phyloP scores from a whole-genome alignment of 352 stramenopile genomes.

The Phytophthora boehmeriae region DNA sequence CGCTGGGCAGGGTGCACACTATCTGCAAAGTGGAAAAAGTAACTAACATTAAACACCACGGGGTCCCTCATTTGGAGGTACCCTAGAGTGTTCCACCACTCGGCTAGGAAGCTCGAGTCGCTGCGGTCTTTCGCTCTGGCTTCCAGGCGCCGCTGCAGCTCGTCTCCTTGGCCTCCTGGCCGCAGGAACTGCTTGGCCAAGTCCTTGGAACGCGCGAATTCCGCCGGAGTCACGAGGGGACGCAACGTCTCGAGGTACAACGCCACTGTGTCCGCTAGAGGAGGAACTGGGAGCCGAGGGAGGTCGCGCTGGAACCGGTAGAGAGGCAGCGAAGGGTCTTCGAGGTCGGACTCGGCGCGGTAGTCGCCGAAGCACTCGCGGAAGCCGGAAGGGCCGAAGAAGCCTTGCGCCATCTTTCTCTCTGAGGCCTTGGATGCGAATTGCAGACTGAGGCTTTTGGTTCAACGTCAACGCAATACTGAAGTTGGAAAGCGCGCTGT shows the following conservation, averaged over 20 bases:
- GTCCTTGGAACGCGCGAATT: slow-evolving; percentile 77
- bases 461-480: slow-evolving; percentile 32
- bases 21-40: slow-evolving; percentile 89
- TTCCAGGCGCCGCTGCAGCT: slow-evolving; percentile 79
- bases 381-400: slow-evolving; percentile 84
- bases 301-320: slow-evolving; percentile 89
- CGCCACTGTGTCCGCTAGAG: slow-evolving; percentile 88
- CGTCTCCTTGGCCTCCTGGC: slow-evolving; percentile 57
- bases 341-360: slow-evolving; percentile 73
- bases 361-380: slow-evolving; percentile 95
- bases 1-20: slow-evolving; percentile 61
- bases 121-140: slow-evolving; percentile 53
- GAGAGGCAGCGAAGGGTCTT: slow-evolving; percentile 53
- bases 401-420: slow-evolving; percentile 5
- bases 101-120: slow-evolving; percentile 74
- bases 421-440: slow-evolving; percentile 4
- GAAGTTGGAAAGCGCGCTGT: not conserved
- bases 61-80: slow-evolving; percentile 83
- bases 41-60: slow-evolving; percentile 90
- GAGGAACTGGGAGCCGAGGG: slow-evolving; percentile 91
- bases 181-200: slow-evolving; percentile 77
- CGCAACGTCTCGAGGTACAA: slow-evolving; percentile 90
- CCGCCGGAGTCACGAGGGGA: slow-evolving; percentile 75
- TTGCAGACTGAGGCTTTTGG: slow-evolving; percentile 26
- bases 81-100: slow-evolving; percentile 84